Conservation (phyloP, 2,329 filamentous ascomycete genomes). For the Macrophomina pseudophaseolina region DNA sequence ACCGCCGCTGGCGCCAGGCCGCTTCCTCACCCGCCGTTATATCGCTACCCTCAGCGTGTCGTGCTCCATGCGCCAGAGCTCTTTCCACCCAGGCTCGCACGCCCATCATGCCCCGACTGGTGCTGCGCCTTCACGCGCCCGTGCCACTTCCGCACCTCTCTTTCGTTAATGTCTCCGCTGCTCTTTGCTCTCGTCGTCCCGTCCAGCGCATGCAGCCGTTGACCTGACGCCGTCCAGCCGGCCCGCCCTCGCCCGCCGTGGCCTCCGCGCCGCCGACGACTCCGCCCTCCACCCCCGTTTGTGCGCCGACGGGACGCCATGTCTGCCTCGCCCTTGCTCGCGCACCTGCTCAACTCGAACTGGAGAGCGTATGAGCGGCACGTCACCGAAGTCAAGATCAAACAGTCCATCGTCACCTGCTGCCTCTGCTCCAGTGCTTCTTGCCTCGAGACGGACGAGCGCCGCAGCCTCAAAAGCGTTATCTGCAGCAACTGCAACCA, state of each 20-base stretch:
- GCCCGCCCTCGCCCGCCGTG: not conserved
- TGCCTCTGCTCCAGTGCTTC: not conserved
- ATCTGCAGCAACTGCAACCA: not conserved
- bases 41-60: not conserved
- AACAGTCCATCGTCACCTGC: not conserved
- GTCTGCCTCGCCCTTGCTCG: conserved; percentile 3
- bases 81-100: too few relatives aligned
- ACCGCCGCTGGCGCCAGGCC: too few relatives aligned
- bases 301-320: not conserved
- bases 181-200: too few relatives aligned
- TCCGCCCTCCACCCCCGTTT: too few relatives aligned
- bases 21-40: not conserved
- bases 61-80: not conserved
- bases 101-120: too few relatives aligned
- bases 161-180: not conserved
- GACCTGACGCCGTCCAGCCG: not conserved
- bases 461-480: conserved; percentile 4
- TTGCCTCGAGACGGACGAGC: not conserved
- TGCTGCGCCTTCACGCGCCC: too few relatives aligned
- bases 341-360: conserved; percentile 6
- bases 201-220: not conserved
- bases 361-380: conserved; percentile 1
- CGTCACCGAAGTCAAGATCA: conserved; percentile 10
- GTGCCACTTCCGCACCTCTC: too few relatives aligned
- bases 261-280: too few relatives aligned